These are phyloP conservation scores for Hebeloma cylindrosporum DNA, from an alignment of 768 basidiomycete species.

Conservation along the genomic window DNA sequence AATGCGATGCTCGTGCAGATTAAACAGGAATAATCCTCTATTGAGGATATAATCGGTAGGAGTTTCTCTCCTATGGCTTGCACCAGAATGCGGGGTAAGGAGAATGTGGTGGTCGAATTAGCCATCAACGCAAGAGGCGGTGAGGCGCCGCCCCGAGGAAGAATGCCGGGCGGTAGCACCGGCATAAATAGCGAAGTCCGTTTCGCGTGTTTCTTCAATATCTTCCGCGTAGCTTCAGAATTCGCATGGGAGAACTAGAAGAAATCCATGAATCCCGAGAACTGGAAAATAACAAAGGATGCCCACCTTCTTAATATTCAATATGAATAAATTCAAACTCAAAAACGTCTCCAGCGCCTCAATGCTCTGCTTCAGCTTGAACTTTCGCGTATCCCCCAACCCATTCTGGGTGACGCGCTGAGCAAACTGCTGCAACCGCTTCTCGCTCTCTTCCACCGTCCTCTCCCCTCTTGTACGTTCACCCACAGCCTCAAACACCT, in stretches of 20 bases:
- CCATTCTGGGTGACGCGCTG: conserved; percentile 56
- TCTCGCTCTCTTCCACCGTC: conserved; percentile 67
- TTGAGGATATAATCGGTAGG: conserved; percentile 74
- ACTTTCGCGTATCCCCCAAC: conserved; percentile 50
- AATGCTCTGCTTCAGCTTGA: conserved; percentile 57
- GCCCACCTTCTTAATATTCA: conserved; percentile 77
- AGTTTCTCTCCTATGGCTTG: conserved; percentile 82
- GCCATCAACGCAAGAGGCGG: conserved; percentile 20
- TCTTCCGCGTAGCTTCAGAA: conserved; percentile 87
- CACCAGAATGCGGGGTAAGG: conserved; percentile 52
- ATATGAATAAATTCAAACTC: conserved; percentile 71
- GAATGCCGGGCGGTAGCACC: conserved; percentile 44
- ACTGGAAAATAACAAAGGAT: background rate
- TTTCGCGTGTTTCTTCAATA: conserved; percentile 92
- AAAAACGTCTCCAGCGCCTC: conserved; percentile 69
- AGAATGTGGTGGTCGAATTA: conserved; percentile 18
- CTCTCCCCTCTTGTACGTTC: conserved; percentile 71
- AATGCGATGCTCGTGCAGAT: conserved; percentile 92
- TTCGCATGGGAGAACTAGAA: conserved; percentile 78
- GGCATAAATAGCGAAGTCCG: conserved; percentile 85
- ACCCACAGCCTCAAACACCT: conserved; percentile 75
- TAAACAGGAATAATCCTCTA: conserved; percentile 84
- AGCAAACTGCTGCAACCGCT: conserved; percentile 61
- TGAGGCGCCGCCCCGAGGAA: conserved; percentile 15
- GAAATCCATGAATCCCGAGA: background rate